These are phyloP conservation scores for Diaporthe citriasiana DNA, from an alignment of 2,329 filamentous ascomycete genomes.

Conservation along the genomic window DNA sequence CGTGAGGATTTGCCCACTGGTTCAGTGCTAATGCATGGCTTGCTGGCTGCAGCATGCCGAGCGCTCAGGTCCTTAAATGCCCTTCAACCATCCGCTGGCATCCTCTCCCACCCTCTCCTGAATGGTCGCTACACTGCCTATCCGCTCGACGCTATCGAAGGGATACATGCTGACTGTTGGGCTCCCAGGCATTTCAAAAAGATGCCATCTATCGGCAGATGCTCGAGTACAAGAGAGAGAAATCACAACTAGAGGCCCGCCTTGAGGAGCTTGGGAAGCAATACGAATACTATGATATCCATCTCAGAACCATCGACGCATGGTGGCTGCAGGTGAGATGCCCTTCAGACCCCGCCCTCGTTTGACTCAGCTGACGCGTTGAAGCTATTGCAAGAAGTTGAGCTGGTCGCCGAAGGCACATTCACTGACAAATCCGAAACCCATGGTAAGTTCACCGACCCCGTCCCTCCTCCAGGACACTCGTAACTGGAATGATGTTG, in stretches of 20 bases:
- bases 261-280: constrained; percentile 85
- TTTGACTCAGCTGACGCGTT: constrained; percentile 46
- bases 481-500: constrained; percentile 49
- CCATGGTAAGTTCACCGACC: constrained; percentile 54
- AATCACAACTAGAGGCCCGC: constrained; percentile 83
- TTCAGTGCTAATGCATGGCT: constrained; percentile 61
- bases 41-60: constrained; percentile 58
- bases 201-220: constrained; percentile 98
- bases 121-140: constrained; percentile 45
- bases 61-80: constrained; percentile 50
- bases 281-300: constrained; percentile 89
- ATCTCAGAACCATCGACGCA: constrained; percentile 88
- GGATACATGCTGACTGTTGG: constrained; percentile 54
- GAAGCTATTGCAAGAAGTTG: constrained; percentile 75
- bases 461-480: constrained; percentile 34
- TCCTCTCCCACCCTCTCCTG: constrained; percentile 38
- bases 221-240: constrained; percentile 97
- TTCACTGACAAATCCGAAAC: constrained; percentile 59
- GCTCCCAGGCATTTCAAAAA: constrained; percentile 85
- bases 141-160: constrained; percentile 45
- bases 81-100: constrained; percentile 40
- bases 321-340: constrained; percentile 91
- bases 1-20: constrained; percentile 48
- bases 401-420: constrained; percentile 67
- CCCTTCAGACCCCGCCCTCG: constrained; percentile 43